Base-by-base conservation (phyloP, 148 eudicot species). In the Tetragonia tetragonoides region DNA sequence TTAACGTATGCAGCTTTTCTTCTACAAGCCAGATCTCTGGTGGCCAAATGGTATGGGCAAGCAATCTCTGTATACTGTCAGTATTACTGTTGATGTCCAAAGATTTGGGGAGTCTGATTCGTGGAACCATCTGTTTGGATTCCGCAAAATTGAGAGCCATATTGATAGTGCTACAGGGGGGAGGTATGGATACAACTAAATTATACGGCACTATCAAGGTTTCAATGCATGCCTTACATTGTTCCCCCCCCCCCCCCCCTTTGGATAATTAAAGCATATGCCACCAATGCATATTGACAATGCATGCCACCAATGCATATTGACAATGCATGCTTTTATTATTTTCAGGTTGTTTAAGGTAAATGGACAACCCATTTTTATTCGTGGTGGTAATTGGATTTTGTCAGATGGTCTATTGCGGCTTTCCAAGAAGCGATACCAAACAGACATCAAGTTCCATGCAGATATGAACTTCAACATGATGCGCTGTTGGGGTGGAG, bases 21-120 rank as follows among this genome's bases (percentile, higher is more conserved):
- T 96, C 88, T 91, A 96, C 83, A 91, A 91, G 76, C 99, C 99
- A 44, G 84, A 88, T 61, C 83, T 93, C 70, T 96, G 99, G 99
- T 96, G 99, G 99, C 99, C 99, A 53, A 96, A 96, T 87, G 99
- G 99, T 67, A 93, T 96, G 99, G 99, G 99, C 74, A 90, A 96
- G 86, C 99, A 96, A 84, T 85, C 91, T 40, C 82, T 96, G 68
- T 93, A 96, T 78, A 83, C 88, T 81, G 91, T 96, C 68, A 87
- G 75, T 80, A 89, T 96, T 70, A 82, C 90, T 21, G 88, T 89
- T 56, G 85, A 90, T 76, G 95, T 91, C 75, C 77, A 96, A 73
- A 92, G 90, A 70, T 92, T 82, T 80, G 97, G 97, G 83, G 98
- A 91, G 78, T 91, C 98, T 77, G 97, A 93, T 85, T 40, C 71